Base-by-base conservation (phyloP, 1,139 yeast species). In the Pichia terricola region DNA sequence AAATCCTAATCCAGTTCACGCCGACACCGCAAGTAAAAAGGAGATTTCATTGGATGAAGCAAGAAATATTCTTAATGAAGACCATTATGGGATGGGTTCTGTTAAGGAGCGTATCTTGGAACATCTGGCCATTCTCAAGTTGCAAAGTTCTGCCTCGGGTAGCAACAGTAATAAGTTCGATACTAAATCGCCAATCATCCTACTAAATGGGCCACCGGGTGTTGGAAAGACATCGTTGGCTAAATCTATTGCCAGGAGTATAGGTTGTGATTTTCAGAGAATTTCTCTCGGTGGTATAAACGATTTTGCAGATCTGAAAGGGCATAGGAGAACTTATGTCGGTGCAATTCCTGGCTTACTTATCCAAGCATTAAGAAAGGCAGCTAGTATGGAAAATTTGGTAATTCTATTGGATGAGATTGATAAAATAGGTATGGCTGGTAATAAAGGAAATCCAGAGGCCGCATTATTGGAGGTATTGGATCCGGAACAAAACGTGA, bases 121-220 rank as follows among this genome's bases (percentile, higher is more conserved):
- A 59, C 87, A 86, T 57, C 66, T 86, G 42, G 88, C 91, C 8
- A 89, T 87, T 10, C 65, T 85, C 54, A 81, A 84, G 51, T 68
- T 86, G 7, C 25, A 39, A n/a, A 37, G 38, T 3, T 9, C 28
- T 27, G 25, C 6, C 8, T 7, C 25, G 9, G 26, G 25, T 9
- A 35, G 8, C 10, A 35, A 7, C 7, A 8, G 3, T 16, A 1
- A 22, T 11, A 28, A 28, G 16, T 5, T 16, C 16, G 26, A 37
- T 2, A 11, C 51, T 3, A 57, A 54, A 56, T 73, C 91, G 6
- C 91, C 95, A 28, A 86, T 87, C 41, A 69, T 89, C 39, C 72
- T 87, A 63, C 69, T 89, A 47, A 88, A 88, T 3, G 96, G 96
- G 0, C 96, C 96, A 8, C 96, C 96, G 0, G 96, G 96, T 40